Conservation (phyloP, 192 early-diverging fungal genomes). For the Podila minutissima region DNA sequence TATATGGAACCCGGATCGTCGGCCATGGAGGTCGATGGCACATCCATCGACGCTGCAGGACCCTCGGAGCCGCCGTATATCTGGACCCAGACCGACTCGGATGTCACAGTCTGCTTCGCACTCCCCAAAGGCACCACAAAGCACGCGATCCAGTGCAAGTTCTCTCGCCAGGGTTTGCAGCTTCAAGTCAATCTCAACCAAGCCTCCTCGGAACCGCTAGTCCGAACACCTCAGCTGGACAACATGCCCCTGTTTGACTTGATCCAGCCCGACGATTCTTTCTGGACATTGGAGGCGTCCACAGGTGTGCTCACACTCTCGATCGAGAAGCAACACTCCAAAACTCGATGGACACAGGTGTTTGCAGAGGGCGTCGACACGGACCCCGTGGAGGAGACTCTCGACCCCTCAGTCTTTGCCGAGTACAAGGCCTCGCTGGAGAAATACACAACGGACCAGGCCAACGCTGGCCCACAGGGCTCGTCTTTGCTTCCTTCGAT, state of each 20-base stretch:
- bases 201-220: background rate
- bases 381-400: constrained; percentile 64
- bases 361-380: constrained; percentile 69
- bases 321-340: constrained; percentile 67
- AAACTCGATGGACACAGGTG: constrained; percentile 73
- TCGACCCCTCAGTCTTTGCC: constrained; percentile 69
- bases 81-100: constrained; percentile 74
- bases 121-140: constrained; percentile 63
- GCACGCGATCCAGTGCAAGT: constrained; percentile 66
- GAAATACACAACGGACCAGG: constrained; percentile 65
- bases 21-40: constrained; percentile 23
- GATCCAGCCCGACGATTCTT: constrained; percentile 65
- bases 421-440: constrained; percentile 66
- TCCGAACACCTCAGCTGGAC: constrained; percentile 24
- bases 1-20: constrained; percentile 26
- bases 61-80: constrained; percentile 58
- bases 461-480: constrained; percentile 25
- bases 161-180: constrained; percentile 51
- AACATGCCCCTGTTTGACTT: constrained; percentile 48
- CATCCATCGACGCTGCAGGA: constrained; percentile 10
- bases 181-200: constrained; percentile 28
- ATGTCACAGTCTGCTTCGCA: constrained; percentile 71
- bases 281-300: constrained; percentile 73
- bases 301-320: constrained; percentile 67
- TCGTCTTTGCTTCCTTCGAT: constrained; percentile 17